Percentiles rank a stretch among this genome's conserved stretches.
Conservation (phyloP, 805 yeast species). For the Saccharomycopsis javanensis region DNA sequence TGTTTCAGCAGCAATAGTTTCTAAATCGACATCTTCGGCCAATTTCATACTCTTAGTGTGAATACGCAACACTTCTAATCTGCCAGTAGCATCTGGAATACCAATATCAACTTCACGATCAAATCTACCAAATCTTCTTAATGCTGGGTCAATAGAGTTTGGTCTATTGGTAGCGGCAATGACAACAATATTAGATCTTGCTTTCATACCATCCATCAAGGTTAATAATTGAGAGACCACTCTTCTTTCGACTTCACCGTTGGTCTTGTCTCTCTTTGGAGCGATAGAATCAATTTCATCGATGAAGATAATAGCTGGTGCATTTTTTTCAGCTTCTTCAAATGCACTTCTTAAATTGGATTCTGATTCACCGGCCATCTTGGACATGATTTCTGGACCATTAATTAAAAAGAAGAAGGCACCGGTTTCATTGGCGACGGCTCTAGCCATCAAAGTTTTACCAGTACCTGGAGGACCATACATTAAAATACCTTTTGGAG, state of each 20-base stretch:
- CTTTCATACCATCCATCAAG: constrained; percentile 99
- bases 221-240: constrained; percentile 97
- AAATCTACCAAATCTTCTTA: constrained; percentile 81
- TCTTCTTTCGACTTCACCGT: constrained; percentile 99
- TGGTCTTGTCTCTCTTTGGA: constrained; percentile 99
- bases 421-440: constrained; percentile 99
- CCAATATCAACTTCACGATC: constrained; percentile 89
- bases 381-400: constrained; percentile 99
- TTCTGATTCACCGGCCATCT: constrained; percentile 99
- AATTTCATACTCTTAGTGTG: constrained; percentile 99
- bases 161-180: constrained; percentile 93
- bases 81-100: constrained; percentile 97
- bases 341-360: constrained; percentile 95
- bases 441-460: constrained; percentile 98
- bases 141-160: constrained; percentile 66
- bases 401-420: constrained; percentile 96
- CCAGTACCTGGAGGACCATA: constrained; percentile 99
- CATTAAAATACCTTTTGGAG: constrained; percentile 96
- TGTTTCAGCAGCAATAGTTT: constrained; percentile 91
- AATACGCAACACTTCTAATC: constrained; percentile 91
- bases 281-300: constrained; percentile 99
- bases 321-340: constrained; percentile 98
- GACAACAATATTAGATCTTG: constrained; percentile 96
- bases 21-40: constrained; percentile 90
- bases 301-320: constrained; percentile 94